These are phyloP conservation scores for Magnaporthiopsis incrustans DNA, from an alignment of 2,329 filamentous ascomycete species.

Conservation along the genomic window DNA sequence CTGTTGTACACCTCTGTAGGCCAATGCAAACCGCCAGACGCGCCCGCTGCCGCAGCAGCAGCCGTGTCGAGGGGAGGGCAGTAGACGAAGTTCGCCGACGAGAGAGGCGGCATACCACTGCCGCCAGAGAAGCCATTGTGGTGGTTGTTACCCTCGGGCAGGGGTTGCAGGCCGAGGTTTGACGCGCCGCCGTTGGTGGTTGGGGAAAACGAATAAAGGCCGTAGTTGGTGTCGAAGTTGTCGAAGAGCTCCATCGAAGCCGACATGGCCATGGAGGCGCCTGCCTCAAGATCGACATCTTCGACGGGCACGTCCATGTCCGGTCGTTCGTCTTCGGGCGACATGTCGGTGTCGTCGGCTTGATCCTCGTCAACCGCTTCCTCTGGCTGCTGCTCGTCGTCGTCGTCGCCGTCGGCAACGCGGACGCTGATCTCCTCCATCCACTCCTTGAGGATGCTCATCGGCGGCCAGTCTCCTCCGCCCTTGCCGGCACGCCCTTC, in stretches of 20 bases:
- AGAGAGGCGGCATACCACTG: slow-evolving; percentile 15
- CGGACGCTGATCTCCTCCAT: slow-evolving; percentile 44
- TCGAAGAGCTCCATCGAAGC: neutral
- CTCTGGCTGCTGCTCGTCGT: slow-evolving; percentile 22
- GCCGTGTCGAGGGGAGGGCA: slow-evolving; percentile 1
- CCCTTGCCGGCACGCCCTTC: slow-evolving; percentile 48
- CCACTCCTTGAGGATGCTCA: slow-evolving; percentile 52
- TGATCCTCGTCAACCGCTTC: slow-evolving; percentile 11
- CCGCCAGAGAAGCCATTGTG: neutral
- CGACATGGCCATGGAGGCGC: neutral
- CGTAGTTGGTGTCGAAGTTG: neutral
- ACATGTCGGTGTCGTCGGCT: neutral
- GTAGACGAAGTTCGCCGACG: slow-evolving; percentile 17
- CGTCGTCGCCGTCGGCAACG: slow-evolving; percentile 29
- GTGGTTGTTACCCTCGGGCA: neutral
- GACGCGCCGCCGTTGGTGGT: neutral
- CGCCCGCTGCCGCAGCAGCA: slow-evolving; percentile 9
- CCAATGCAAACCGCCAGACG: slow-evolving; percentile 8
- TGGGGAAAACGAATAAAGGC: neutral
- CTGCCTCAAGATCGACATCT: slow-evolving; percentile 1
- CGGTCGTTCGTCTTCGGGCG: neutral
- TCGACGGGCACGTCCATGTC: neutral
- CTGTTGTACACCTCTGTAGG: slow-evolving; percentile 12
- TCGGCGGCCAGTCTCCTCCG: slow-evolving; percentile 46
- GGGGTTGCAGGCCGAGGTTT: neutral